Evolutionary conservation across 352 stramenopile genomes (phyloP), one percentile per base, ranked within the genome.

Genomic region (Pythium grandisporangium): DNA sequence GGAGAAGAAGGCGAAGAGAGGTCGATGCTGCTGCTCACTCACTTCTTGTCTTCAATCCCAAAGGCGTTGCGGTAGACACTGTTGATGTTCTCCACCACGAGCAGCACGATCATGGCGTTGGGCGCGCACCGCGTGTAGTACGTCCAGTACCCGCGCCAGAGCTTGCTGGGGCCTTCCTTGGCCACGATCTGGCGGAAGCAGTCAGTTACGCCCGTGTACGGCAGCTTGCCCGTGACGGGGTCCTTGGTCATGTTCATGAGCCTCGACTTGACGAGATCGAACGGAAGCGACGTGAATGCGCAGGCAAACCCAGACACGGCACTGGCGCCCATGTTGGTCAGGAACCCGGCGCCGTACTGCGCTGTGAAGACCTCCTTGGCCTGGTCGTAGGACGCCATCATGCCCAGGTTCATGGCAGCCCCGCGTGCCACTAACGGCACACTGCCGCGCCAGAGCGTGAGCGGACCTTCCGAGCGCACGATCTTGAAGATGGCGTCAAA

Each of bases 321-420:
- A 25, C 87, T 96, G 13, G 95, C 89, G 35, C 80, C 78, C 23
- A 98, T 81, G 58, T 98, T 96, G 23, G 94, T 97, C n/a, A 69
- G 42, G 53, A 92, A 87, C 1, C 76, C 72, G 37, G 65, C 54
- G 48, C 79, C 76, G 45, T 84, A 88, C 40, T 70, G 45, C 22
- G 68, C 54, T 34, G 75, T 52, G 41, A 96, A 70, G 45, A 80
- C 57, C 62, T 98, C 87, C 66, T 98, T 98, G 19, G 95, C 92
- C 72, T 99, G 93, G 73, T 99, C 96, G 64, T 99, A 99, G 53
- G 90, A 98, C 14, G 96, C 96, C 77, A 99, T 91, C 96, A 99
- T 99, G 43, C 96, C 96, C n/a, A 99, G 90, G 71, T 99, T 99
- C 94, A 99, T 99, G 44, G 93, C 80, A 45, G 98, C 98, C 22